A percentile compares a stretch with the other conserved stretches of the same genome.
phyloP scores from a whole-genome alignment of 2,329 filamentous ascomycete species.

The Seiridium cupressi region DNA sequence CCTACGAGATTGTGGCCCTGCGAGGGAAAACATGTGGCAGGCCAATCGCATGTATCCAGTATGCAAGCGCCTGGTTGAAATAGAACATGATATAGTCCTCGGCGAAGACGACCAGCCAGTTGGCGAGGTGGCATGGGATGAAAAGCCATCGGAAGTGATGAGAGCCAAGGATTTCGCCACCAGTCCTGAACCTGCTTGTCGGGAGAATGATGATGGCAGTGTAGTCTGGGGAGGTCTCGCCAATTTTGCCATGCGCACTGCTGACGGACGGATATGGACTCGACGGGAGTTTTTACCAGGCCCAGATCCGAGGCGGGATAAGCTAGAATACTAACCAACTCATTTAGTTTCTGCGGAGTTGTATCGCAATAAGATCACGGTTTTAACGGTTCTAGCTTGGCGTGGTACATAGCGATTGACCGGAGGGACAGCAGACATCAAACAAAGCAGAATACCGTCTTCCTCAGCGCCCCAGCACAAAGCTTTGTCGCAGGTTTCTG shows the following conservation, averaged over 20 bases:
- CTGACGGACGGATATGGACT: slow-evolving; percentile 19
- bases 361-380: neutral
- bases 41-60: slow-evolving; percentile 26
- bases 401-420: too few relatives aligned
- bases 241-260: slow-evolving; percentile 20
- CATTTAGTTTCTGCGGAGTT: neutral
- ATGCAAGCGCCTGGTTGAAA: slow-evolving; percentile 31
- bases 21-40: slow-evolving; percentile 37
- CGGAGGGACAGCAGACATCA: too few relatives aligned
- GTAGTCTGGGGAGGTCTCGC: slow-evolving; percentile 15
- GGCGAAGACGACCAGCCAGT: slow-evolving; percentile 15
- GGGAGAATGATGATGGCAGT: slow-evolving; percentile 12
- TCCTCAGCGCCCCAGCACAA: too few relatives aligned
- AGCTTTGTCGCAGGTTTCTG: too few relatives aligned
- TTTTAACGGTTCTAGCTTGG: too few relatives aligned
- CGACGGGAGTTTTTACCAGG: slow-evolving; percentile 18
- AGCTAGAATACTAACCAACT: neutral
- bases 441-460: too few relatives aligned
- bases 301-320: neutral
- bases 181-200: slow-evolving; percentile 11
- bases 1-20: slow-evolving; percentile 26
- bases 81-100: slow-evolving; percentile 35
- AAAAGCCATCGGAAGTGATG: slow-evolving; percentile 22
- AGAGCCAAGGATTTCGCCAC: slow-evolving; percentile 22
- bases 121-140: slow-evolving; percentile 16